A percentile compares a stretch with the other conserved stretches of the same genome.
Conservation (phyloP, 192 early-diverging fungal genomes). For the Irineochytrium annulatum region DNA sequence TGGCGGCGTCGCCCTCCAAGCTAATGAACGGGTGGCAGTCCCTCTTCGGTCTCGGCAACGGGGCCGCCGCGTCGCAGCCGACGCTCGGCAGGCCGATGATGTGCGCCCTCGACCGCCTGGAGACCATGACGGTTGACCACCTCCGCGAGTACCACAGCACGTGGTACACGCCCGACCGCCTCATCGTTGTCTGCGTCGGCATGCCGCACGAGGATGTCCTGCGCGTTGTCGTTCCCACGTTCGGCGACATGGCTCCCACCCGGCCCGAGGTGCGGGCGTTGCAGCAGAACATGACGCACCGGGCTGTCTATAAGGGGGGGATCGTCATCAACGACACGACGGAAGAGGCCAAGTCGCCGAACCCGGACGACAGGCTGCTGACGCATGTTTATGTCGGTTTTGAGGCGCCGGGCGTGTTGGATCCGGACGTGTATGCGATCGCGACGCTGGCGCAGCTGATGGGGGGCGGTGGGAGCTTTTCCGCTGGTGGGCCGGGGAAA, state of each 20-base stretch:
- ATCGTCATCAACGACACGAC: slow-evolving; percentile 66
- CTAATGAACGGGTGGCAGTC: neutral
- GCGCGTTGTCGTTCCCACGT: slow-evolving; percentile 61
- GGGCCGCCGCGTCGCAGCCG: neutral
- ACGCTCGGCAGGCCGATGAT: slow-evolving; percentile 79
- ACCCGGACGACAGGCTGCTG: slow-evolving; percentile 52
- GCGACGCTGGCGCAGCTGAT: slow-evolving; percentile 85
- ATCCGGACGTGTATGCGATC: slow-evolving; percentile 88
- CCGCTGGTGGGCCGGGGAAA: slow-evolving; percentile 96
- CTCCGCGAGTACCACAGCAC: slow-evolving; percentile 68
- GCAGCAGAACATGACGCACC: slow-evolving; percentile 21
- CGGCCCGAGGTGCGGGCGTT: slow-evolving; percentile 19
- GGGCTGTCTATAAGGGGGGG: slow-evolving; percentile 79
- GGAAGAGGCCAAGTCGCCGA: slow-evolving; percentile 47
- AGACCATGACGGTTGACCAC: slow-evolving; percentile 59
- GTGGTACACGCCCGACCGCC: slow-evolving; percentile 89
- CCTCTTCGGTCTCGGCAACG: neutral
- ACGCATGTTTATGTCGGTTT: slow-evolving; percentile 91
- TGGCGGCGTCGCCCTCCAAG: neutral
- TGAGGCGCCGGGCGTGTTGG: slow-evolving; percentile 74
- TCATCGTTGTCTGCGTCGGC: slow-evolving; percentile 85
- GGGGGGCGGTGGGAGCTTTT: slow-evolving; percentile 95
- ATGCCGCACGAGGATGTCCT: slow-evolving; percentile 81
- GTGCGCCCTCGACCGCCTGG: slow-evolving; percentile 65
- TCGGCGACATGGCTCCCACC: slow-evolving; percentile 60